phyloP scores from a whole-genome alignment of 148 eudicot genomes.

The Vaccinium vitisidaea region DNA sequence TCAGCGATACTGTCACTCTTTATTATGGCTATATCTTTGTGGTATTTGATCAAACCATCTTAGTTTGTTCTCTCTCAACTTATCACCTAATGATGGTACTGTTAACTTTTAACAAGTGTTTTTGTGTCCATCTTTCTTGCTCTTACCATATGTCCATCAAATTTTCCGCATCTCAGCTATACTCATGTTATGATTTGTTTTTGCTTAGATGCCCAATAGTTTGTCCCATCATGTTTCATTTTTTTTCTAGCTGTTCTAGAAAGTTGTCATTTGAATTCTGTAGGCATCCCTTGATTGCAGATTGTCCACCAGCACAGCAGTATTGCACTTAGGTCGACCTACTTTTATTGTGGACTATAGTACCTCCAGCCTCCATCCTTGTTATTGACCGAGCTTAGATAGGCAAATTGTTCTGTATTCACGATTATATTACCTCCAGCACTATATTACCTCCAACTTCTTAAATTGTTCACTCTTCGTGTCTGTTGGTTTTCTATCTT shows the following conservation, averaged over 20 bases:
- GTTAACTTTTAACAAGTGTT: not conserved
- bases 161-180: not conserved
- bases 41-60: not conserved
- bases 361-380: not conserved
- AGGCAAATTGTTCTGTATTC: not conserved
- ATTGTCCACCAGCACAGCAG: not conserved
- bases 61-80: not conserved
- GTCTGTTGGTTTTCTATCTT: not conserved
- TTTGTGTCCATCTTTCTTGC: not conserved
- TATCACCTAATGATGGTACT: not conserved
- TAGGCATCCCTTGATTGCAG: not conserved
- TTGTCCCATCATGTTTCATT: not conserved
- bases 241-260: not conserved
- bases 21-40: not conserved
- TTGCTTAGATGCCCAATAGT: not conserved
- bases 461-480: not conserved
- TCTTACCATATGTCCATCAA: not conserved
- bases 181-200: not conserved
- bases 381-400: not conserved
- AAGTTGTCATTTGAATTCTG: not conserved
- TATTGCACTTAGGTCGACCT: not conserved
- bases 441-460: not conserved
- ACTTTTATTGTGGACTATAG: not conserved
- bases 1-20: not conserved
- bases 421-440: not conserved